Percentiles rank a stretch among this genome's conserved stretches.
These are phyloP conservation scores for Dactylellina cionopaga DNA, from an alignment of 2,329 filamentous ascomycete species.

Conservation along the genomic window DNA sequence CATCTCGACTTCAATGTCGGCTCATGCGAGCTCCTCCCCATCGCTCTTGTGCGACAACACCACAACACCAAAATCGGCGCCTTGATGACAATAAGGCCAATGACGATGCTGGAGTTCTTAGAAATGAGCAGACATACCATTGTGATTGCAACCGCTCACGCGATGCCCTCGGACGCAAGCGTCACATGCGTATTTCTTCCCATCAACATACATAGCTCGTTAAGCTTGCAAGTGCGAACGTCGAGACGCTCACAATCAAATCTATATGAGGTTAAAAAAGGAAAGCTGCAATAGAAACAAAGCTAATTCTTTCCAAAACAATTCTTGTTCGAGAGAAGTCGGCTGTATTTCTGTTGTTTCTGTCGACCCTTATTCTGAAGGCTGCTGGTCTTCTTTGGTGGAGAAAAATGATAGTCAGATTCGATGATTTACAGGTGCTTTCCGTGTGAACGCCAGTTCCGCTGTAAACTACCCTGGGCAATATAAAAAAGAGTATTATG, in stretches of 20 bases:
- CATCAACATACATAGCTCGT: conserved; percentile 79
- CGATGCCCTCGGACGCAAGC: conserved; percentile 98
- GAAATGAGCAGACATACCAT: conserved; percentile 72
- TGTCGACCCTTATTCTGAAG: conserved; percentile 52
- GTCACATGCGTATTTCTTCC: conserved; percentile 97
- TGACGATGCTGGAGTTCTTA: too few relatives aligned
- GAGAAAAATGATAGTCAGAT: conserved; percentile 43
- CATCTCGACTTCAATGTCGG: conserved; percentile 49
- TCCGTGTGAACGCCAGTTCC: conserved; percentile 53
- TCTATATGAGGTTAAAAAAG: conserved; percentile 50
- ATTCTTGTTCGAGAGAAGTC: conserved; percentile 50
- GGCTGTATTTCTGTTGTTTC: conserved; percentile 48
- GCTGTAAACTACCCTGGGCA: conserved; percentile 51
- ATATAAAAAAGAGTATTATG: conserved; percentile 53
- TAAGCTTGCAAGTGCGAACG: conserved; percentile 53
- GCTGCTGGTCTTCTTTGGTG: conserved; percentile 48
- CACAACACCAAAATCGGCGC: conserved; percentile 8
- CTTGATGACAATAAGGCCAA: conserved; percentile 28
- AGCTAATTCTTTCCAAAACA: conserved; percentile 52
- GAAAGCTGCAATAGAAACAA: conserved; percentile 56
- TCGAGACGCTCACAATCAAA: conserved; percentile 49
- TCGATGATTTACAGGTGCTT: conserved; percentile 53
- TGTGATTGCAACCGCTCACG: conserved; percentile 97
- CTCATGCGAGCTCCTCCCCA: conserved; percentile 30
- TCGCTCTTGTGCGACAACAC: conserved; percentile 38